Evolutionary conservation across 768 basidiomycete genomes (phyloP).

Genomic region (Lentinula lateritia): DNA sequence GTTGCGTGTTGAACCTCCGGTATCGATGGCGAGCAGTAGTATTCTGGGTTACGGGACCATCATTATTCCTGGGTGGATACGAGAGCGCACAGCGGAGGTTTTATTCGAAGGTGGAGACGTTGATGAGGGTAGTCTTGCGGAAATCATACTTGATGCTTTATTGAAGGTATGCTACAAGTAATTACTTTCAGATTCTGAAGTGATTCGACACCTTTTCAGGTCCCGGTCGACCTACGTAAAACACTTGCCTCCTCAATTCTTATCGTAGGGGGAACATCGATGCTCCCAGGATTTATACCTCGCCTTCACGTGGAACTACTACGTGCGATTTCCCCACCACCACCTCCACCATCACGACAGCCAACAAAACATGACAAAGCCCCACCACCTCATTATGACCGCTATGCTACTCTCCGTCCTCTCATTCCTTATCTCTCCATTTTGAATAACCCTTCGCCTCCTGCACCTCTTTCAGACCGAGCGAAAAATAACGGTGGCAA

Average conservation of each 20-base stretch:
- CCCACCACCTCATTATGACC: constrained; percentile 56
- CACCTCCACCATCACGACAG: constrained; percentile 23
- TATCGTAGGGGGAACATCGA: constrained; percentile 82
- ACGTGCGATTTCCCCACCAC: constrained; percentile 45
- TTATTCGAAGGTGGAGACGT: constrained; percentile 88
- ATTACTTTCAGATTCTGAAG: not conserved
- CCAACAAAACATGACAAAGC: constrained; percentile 31
- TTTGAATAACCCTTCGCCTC: constrained; percentile 76
- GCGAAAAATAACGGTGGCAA: constrained; percentile 66
- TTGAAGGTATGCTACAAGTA: constrained; percentile 55
- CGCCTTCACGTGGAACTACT: constrained; percentile 79
- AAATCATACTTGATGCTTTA: constrained; percentile 72
- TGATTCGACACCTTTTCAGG: constrained; percentile 33
- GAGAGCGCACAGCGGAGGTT: constrained; percentile 87
- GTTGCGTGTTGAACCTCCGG: constrained; percentile 64
- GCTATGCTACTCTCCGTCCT: constrained; percentile 67
- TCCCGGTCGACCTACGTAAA: constrained; percentile 85
- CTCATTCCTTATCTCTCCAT: constrained; percentile 73
- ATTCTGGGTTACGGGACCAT: constrained; percentile 71
- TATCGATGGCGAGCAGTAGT: constrained; percentile 36
- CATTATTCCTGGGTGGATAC: constrained; percentile 90
- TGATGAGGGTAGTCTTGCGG: constrained; percentile 81
- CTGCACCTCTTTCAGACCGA: constrained; percentile 38
- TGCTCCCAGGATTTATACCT: constrained; percentile 90
- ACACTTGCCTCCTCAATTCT: constrained; percentile 81